These are phyloP conservation scores for Anthracocystis walkeri DNA, from an alignment of 1,284 basidiomycete genomes.

Conservation along the genomic window DNA sequence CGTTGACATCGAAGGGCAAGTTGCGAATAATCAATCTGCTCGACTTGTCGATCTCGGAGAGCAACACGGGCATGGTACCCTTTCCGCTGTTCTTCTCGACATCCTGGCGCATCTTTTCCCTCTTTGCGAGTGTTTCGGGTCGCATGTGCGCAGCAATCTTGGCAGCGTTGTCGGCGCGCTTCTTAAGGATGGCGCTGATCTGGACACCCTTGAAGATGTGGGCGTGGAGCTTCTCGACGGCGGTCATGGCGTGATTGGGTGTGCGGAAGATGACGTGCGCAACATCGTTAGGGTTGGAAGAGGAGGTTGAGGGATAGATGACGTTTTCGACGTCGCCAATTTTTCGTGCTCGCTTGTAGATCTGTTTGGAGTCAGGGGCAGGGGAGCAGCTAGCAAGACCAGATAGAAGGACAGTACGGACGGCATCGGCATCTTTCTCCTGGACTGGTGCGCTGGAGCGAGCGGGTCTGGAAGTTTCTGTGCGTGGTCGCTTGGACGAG, in stretches of 20 bases:
- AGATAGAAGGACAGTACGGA: constrained; percentile 64
- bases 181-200: constrained; percentile 90
- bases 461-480: constrained; percentile 21
- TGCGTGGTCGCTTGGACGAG: constrained; percentile 31
- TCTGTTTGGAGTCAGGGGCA: constrained; percentile 58
- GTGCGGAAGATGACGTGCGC: constrained; percentile 83
- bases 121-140: constrained; percentile 70
- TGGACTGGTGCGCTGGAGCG: constrained; percentile 10
- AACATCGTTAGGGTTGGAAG: constrained; percentile 56
- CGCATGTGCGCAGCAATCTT: constrained; percentile 73
- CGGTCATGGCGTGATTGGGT: constrained; percentile 78
- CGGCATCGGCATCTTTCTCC: constrained; percentile 62
- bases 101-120: constrained; percentile 70
- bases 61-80: constrained; percentile 45
- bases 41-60: constrained; percentile 46
- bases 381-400: constrained; percentile 60
- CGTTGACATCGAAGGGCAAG: constrained; percentile 77
- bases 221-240: constrained; percentile 86
- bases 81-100: constrained; percentile 56
- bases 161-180: constrained; percentile 76
- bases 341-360: constrained; percentile 67
- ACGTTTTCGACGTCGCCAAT: constrained; percentile 67
- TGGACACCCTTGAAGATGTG: constrained; percentile 91
- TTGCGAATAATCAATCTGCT: constrained; percentile 93
- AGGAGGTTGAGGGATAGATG: constrained; percentile 45